A percentile compares a stretch with the other conserved stretches of the same genome.
Conservation (phyloP, 2,329 filamentous ascomycete species). For the Curvularia sp. region DNA sequence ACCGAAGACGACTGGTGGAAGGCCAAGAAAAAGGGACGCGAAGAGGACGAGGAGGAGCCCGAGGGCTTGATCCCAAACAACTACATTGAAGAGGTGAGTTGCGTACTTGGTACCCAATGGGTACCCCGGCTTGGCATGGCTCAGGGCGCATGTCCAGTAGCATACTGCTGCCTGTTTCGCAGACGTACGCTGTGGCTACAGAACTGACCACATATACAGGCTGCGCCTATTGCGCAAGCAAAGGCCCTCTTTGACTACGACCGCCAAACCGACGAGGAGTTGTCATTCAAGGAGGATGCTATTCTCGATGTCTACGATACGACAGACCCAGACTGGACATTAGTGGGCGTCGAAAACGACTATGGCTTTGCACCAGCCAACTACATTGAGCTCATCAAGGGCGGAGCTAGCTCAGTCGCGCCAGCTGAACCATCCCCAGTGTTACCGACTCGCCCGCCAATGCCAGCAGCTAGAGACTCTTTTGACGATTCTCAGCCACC, state of each 20-base stretch:
- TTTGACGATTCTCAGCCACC: slow-evolving; percentile 54
- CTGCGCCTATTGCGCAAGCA: slow-evolving; percentile 71
- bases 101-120: slow-evolving; percentile 5
- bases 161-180: not conserved
- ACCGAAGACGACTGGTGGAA: slow-evolving; percentile 87
- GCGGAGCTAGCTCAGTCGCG: slow-evolving; percentile 47
- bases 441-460: slow-evolving; percentile 50
- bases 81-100: slow-evolving; percentile 84
- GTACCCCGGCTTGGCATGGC: not conserved
- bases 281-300: slow-evolving; percentile 92
- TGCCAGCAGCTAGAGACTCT: slow-evolving; percentile 51
- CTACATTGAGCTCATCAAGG: slow-evolving; percentile 79
- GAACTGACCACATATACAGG: slow-evolving; percentile 48
- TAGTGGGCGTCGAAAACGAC: slow-evolving; percentile 83
- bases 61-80: slow-evolving; percentile 91
- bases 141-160: not conserved
- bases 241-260: slow-evolving; percentile 98
- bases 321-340: slow-evolving; percentile 94
- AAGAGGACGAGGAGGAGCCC: slow-evolving; percentile 89
- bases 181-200: not conserved
- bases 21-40: slow-evolving; percentile 81
- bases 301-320: slow-evolving; percentile 84
- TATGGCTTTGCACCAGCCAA: slow-evolving; percentile 96
- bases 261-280: slow-evolving; percentile 94
- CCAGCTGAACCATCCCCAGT: slow-evolving; percentile 53